These are phyloP conservation scores for Tulasnella sp. DNA, from an alignment of 768 basidiomycete genomes.

Conservation along the genomic window DNA sequence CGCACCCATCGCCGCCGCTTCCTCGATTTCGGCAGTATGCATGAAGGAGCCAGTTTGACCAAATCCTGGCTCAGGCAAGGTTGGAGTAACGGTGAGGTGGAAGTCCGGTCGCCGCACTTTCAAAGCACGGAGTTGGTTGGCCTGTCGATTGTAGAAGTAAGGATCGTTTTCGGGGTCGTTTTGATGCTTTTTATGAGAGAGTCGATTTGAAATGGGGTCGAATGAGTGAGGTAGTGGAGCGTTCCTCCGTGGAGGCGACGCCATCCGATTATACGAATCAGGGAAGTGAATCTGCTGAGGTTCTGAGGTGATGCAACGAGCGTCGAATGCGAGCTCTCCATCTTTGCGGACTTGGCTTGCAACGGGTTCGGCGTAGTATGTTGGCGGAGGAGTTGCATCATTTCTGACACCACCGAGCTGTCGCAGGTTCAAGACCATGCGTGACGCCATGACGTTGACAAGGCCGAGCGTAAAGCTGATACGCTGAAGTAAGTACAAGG, in stretches of 20 bases:
- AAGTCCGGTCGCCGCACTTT: neutral
- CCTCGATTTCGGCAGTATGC: neutral
- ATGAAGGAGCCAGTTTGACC: neutral
- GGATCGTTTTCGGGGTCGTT: neutral
- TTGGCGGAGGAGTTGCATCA: neutral
- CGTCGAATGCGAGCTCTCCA: neutral
- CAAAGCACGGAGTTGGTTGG: neutral
- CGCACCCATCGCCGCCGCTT: neutral
- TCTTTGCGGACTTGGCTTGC: neutral
- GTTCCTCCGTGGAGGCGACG: neutral
- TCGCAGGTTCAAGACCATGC: constrained; percentile 8
- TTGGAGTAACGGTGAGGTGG: neutral
- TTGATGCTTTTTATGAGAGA: neutral
- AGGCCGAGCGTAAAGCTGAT: neutral
- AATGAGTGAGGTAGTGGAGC: neutral
- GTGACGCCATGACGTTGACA: neutral
- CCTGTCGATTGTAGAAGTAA: neutral
- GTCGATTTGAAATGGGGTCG: neutral
- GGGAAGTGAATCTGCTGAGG: neutral
- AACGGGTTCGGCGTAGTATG: neutral
- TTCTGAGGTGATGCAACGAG: neutral
- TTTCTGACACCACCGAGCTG: neutral
- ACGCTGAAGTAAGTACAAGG: neutral
- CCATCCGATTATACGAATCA: neutral
- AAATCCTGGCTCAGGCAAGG: neutral